A percentile compares a stretch with the other conserved stretches of the same genome.
Evolutionary conservation across 1,284 basidiomycete genomes (phyloP).

Genomic region (Melampsora larici-populina): DNA sequence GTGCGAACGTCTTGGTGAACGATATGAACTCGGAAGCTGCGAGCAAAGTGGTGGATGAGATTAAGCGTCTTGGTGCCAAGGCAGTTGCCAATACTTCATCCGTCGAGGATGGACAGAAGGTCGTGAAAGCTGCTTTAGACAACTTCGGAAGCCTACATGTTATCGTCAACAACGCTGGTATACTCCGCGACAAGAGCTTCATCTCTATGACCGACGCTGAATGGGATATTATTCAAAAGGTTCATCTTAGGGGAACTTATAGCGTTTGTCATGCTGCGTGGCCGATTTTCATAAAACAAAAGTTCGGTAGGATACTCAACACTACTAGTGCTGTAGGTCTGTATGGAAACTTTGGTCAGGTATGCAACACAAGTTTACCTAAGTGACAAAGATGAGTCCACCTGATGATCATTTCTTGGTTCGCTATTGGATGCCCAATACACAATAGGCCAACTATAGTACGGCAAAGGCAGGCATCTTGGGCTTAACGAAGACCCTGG

Average conservation of each 20-base stretch:
- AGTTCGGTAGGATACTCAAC: conserved; percentile 91
- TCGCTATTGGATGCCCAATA: neutral
- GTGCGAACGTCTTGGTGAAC: no score
- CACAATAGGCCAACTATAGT: conserved; percentile 48
- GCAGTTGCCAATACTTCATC: conserved; percentile 79
- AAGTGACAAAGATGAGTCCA: no score
- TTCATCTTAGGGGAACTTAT: conserved; percentile 70
- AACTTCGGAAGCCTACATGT: conserved; percentile 84
- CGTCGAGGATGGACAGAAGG: conserved; percentile 81
- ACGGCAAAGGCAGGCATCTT: conserved; percentile 90
- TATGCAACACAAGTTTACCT: conserved; percentile 59
- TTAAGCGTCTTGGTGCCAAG: conserved; percentile 84
- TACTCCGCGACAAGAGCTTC: conserved; percentile 83
- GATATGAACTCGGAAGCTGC: no score
- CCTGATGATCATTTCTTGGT: neutral
- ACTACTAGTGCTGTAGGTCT: conserved; percentile 90
- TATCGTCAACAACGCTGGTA: conserved; percentile 79
- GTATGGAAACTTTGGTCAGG: conserved; percentile 89
- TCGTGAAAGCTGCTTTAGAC: conserved; percentile 84
- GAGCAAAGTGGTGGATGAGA: conserved; percentile 77
- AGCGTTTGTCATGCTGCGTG: conserved; percentile 74
- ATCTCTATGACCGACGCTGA: conserved; percentile 81
- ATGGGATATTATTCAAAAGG: conserved; percentile 86
- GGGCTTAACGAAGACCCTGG: conserved; percentile 82
- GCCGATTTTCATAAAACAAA: no score